These are phyloP conservation scores for Colletotrichum lini DNA, from an alignment of 2,329 filamentous ascomycete genomes.

Conservation along the genomic window DNA sequence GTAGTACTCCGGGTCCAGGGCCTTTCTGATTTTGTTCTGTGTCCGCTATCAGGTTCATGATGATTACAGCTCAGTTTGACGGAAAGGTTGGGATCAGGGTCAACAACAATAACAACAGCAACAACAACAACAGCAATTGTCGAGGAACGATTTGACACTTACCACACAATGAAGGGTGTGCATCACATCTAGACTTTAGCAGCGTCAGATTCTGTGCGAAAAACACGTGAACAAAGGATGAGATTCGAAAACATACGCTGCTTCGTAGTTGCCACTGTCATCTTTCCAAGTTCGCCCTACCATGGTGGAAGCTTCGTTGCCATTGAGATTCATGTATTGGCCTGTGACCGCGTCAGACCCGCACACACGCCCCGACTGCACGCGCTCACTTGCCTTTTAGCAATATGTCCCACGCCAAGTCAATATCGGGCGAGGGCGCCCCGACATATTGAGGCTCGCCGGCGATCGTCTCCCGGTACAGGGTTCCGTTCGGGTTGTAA, in stretches of 20 bases:
- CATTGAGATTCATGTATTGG: not conserved
- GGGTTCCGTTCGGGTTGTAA: not conserved
- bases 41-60: no score
- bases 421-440: not conserved
- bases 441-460: slow-evolving; percentile 2
- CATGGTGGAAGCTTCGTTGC: not conserved
- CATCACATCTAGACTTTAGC: not conserved
- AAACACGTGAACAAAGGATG: not conserved
- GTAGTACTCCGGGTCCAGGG: slow-evolving; percentile 7
- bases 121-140: no score
- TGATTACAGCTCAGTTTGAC: no score
- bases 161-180: slow-evolving; percentile 7
- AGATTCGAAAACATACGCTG: not conserved
- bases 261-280: not conserved
- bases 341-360: not conserved
- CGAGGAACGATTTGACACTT: not conserved
- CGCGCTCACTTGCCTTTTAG: not conserved
- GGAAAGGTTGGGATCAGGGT: no score
- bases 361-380: not conserved
- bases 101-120: no score
- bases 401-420: not conserved
- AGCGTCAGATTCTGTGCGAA: not conserved
- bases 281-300: not conserved
- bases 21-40: slow-evolving; percentile 8
- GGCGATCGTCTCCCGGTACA: not conserved